Conservation (phyloP, 2,329 filamentous ascomycete species). For the Botryotinia convoluta region DNA sequence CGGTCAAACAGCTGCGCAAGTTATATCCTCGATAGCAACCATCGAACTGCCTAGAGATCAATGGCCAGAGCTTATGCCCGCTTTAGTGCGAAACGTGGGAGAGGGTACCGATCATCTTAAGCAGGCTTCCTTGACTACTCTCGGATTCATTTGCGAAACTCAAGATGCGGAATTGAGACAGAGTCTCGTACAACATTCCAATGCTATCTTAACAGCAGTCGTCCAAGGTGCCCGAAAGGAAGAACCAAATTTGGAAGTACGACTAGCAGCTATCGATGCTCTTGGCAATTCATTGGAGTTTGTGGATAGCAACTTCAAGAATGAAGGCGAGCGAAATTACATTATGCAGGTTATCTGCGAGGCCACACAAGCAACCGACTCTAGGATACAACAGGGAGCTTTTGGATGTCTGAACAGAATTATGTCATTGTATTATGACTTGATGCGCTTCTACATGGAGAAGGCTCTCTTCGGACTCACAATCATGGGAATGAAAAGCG, state of each 20-base stretch:
- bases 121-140: constrained; percentile 90
- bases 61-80: constrained; percentile 89
- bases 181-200: constrained; percentile 81
- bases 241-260: constrained; percentile 86
- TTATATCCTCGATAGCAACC: constrained; percentile 89
- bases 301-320: constrained; percentile 96
- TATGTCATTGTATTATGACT: constrained; percentile 98
- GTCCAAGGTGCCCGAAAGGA: constrained; percentile 97
- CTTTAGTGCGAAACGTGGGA: constrained; percentile 88
- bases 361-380: constrained; percentile 90
- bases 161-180: constrained; percentile 84
- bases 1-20: constrained; percentile 86
- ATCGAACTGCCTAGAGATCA: constrained; percentile 92
- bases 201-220: constrained; percentile 95
- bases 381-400: constrained; percentile 88
- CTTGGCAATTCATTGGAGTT: constrained; percentile 97
- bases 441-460: constrained; percentile 99
- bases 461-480: constrained; percentile 97
- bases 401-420: constrained; percentile 98
- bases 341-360: constrained; percentile 99
- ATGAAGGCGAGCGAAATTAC: constrained; percentile 98
- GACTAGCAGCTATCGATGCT: constrained; percentile 87
- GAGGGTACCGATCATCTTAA: constrained; percentile 84
- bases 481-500: constrained; percentile 97
- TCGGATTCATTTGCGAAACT: constrained; percentile 97